Base-by-base conservation (phyloP, 192 early-diverging fungal genomes). In the Chytriomyces sp. region DNA sequence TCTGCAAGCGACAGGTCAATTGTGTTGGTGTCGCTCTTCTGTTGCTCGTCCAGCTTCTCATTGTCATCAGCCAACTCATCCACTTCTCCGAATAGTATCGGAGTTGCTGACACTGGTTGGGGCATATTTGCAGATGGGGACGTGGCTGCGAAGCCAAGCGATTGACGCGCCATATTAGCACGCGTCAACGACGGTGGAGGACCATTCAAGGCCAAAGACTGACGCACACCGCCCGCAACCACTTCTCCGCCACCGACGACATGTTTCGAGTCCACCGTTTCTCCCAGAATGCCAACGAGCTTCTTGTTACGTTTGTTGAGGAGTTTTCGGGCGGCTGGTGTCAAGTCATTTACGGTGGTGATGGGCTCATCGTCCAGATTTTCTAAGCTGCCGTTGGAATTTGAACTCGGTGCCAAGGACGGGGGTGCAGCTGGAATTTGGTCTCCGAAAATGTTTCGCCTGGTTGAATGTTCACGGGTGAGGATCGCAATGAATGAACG, bases 301-400 rank as follows among this genome's bases (percentile, higher is more conserved):
- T 92, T 92, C 70, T 88, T 86, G 43, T 83, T 84, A 13, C 90
- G 80, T 20, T 86, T 86, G 45, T 87, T 87, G 44, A 92, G 83
- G 23, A 88, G 74, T 18, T 85, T 80, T n/a, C 89, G 83, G 77
- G 90, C 82, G 71, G 85, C 84, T 8, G 82, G 45, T 7, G 85
- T 76, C 64, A 92, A 79, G 13, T 89, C 86, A 61, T 87, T 87
- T n/a, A 63, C 71, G 2, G 81, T 87, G 35, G 63, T 82, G 26
- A 77, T 60, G 47, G 57, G 13, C 68, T 68, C 57, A 28, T 68
- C n/a, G 48, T 69, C 23, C 26, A 49, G 45, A 6, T 9, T 61
- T 20, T 61, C 59, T 26, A 76, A 28, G 47, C 73, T 76, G 16
- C 23, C 63, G 53, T 47, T 72, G 23, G 24, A 72, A 47, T 53